Conservation (phyloP, 345 rosid genomes). For the Leavenworthia alabamica region DNA sequence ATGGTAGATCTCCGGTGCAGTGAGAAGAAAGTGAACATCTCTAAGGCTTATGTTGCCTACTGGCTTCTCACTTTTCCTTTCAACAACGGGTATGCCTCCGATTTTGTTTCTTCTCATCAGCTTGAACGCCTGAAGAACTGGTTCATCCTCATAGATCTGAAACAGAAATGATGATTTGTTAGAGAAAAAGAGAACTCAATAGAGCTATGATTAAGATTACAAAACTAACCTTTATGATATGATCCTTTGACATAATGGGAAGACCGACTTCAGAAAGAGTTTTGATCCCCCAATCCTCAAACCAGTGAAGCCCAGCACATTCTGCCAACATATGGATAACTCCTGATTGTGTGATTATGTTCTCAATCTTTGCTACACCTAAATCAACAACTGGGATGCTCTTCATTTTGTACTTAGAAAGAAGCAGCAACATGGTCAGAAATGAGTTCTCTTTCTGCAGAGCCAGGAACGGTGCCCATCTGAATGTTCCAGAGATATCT, state of each 20-base stretch:
- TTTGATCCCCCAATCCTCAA: conserved; percentile 90
- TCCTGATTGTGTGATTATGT: conserved; percentile 85
- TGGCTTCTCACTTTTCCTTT: conserved; percentile 50
- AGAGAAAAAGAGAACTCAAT: neutral
- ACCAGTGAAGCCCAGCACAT: conserved; percentile 91
- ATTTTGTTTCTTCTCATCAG: conserved; percentile 72
- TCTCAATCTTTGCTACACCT: conserved; percentile 70
- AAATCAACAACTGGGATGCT: conserved; percentile 84
- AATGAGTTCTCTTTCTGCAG: conserved; percentile 84
- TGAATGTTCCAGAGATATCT: conserved; percentile 94
- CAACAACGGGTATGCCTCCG: conserved; percentile 81
- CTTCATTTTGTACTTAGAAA: conserved; percentile 98
- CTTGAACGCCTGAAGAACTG: conserved; percentile 97
- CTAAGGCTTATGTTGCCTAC: conserved; percentile 85
- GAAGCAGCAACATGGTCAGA: conserved; percentile 85
- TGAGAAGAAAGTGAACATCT: conserved; percentile 85
- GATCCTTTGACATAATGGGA: conserved; percentile 50
- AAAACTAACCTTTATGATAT: conserved; percentile 53
- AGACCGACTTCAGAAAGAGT: conserved; percentile 84
- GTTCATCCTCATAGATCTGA: conserved; percentile 81
- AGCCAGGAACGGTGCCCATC: conserved; percentile 99
- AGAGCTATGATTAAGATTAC: neutral
- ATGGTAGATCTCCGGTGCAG: conserved; percentile 86
- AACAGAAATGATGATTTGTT: neutral
- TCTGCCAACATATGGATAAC: conserved; percentile 98